phyloP scores from a whole-genome alignment of 1,139 yeast genomes.

The Yamadazyma oceani region DNA sequence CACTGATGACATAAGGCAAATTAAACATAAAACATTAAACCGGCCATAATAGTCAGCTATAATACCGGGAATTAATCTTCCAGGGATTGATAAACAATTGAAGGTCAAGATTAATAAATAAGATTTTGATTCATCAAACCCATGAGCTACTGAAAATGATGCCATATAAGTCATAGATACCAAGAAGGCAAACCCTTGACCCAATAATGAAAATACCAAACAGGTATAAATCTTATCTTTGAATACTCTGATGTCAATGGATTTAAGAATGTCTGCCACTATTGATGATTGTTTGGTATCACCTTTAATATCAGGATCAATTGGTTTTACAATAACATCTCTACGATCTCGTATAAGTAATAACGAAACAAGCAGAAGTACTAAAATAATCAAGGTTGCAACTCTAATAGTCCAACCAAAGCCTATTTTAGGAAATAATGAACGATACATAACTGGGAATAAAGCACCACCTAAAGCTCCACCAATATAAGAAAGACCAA shows the following conservation, averaged over 20 bases:
- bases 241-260: conserved; percentile 28
- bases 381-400: conserved; percentile 49
- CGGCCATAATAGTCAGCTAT: conserved; percentile 51
- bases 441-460: conserved; percentile 56
- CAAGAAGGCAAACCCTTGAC: conserved; percentile 46
- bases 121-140: conserved; percentile 39
- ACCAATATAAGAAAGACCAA: conserved; percentile 59
- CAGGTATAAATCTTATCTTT: conserved; percentile 25
- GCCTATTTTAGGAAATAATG: conserved; percentile 48
- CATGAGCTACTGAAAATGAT: conserved; percentile 48
- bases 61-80: conserved; percentile 49
- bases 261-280: conserved; percentile 17
- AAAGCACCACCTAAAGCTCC: conserved; percentile 65
- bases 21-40: conserved; percentile 50
- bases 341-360: conserved; percentile 44
- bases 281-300: conserved; percentile 7
- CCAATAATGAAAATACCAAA: conserved; percentile 28
- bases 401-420: conserved; percentile 64
- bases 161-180: conserved; percentile 51
- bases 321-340: conserved; percentile 9
- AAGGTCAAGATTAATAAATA: conserved; percentile 46
- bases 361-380: conserved; percentile 36
- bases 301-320: neutral
- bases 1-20: conserved; percentile 36
- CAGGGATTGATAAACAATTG: conserved; percentile 48